A percentile compares a stretch with the other conserved stretches of the same genome.
Conservation (phyloP, 2,329 filamentous ascomycete genomes). For the Akanthomyces muscarius region DNA sequence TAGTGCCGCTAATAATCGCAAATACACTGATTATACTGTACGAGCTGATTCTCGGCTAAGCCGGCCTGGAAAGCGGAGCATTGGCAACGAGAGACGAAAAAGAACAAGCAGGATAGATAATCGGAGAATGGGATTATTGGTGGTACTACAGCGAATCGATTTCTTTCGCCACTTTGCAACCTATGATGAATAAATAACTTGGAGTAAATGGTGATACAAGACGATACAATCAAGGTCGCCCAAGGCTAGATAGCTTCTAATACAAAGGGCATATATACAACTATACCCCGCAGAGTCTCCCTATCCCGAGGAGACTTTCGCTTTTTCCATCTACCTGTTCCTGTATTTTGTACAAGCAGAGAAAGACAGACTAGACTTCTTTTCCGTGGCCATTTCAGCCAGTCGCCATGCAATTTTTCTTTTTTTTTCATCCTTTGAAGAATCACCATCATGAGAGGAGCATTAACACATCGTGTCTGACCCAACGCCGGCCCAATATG, state of each 20-base stretch:
- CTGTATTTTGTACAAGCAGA: conserved; percentile 4
- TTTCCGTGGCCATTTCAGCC: conserved; percentile 1
- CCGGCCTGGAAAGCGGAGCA: not conserved
- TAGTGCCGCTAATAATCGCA: conserved; percentile 73
- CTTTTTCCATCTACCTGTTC: conserved; percentile 6
- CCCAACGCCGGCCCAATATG: conserved; percentile 33
- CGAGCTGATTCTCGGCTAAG: conserved; percentile 64
- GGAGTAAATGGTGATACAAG: conserved; percentile 7
- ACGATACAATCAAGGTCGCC: conserved; percentile 6
- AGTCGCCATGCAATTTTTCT: conserved; percentile 10
- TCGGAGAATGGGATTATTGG: not conserved
- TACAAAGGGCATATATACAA: conserved; percentile 16
- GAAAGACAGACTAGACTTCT: not conserved
- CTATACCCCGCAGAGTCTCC: not conserved
- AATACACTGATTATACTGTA: conserved; percentile 75
- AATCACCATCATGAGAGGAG: conserved; percentile 42
- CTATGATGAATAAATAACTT: not conserved
- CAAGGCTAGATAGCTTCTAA: conserved; percentile 14
- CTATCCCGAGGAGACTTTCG: conserved; percentile 9
- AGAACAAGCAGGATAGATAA: not conserved
- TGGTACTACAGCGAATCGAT: not conserved
- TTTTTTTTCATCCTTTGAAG: conserved; percentile 14
- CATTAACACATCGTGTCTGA: conserved; percentile 37
- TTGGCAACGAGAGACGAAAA: conserved; percentile 3
- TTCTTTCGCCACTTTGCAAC: not conserved